Evolutionary conservation across 2,329 filamentous ascomycete genomes (phyloP).

Genomic region (Neophaeococcomyces aloes): DNA sequence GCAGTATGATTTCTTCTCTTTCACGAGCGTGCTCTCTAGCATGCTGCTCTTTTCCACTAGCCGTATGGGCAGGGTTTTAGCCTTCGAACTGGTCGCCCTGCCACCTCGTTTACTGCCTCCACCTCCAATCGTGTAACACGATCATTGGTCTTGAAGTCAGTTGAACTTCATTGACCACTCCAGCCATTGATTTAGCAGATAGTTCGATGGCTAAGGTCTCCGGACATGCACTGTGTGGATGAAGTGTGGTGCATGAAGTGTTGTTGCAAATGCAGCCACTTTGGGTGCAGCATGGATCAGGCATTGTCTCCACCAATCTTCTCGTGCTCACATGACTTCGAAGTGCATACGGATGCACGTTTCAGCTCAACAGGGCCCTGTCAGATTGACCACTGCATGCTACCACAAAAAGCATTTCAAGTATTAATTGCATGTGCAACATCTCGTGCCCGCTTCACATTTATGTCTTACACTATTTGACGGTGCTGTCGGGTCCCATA

Average conservation of each 20-base stretch:
- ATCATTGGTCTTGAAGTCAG: conserved; percentile 1
- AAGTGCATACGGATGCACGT: conserved; percentile 2
- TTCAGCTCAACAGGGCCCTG: conserved; percentile 7
- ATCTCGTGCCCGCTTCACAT: neutral
- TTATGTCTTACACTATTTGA: neutral
- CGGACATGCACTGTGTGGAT: neutral
- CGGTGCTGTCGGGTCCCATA: neutral
- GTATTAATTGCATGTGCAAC: conserved; percentile 1
- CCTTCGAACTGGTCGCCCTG: neutral
- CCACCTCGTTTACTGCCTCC: conserved; percentile 4
- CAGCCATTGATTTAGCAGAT: neutral
- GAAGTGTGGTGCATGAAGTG: neutral
- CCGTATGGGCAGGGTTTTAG: no score
- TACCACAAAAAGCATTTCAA: neutral
- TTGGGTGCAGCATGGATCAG: neutral
- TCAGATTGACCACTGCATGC: conserved; percentile 2
- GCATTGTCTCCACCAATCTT: conserved; percentile 4
- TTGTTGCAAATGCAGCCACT: no score
- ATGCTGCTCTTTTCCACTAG: no score
- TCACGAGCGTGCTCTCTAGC: no score
- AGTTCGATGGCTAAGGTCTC: neutral
- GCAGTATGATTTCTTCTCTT: no score
- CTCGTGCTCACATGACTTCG: neutral
- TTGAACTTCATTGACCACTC: neutral
- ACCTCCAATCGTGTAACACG: neutral